A percentile compares a stretch with the other conserved stretches of the same genome.
Conservation (phyloP, 169 alveolate genomes). For the Plasmodium inui region DNA sequence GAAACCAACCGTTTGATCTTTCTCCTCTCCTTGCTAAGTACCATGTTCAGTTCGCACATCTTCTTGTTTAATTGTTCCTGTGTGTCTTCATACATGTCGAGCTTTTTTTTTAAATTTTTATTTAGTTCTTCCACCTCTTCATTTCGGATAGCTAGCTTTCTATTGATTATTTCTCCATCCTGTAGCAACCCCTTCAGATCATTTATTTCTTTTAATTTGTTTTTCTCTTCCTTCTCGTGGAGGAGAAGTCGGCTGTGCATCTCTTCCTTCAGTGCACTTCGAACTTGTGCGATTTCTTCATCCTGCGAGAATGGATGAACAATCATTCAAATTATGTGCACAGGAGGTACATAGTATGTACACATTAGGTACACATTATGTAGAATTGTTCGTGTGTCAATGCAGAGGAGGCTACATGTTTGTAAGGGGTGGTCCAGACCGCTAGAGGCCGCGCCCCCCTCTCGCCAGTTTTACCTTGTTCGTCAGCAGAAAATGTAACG, state of each 20-base stretch:
- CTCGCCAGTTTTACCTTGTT: conserved; percentile 33
- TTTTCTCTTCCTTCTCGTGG: conserved; percentile 29
- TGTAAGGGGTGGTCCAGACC: background rate
- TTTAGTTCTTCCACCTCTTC: conserved; percentile 19
- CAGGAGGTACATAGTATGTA: background rate
- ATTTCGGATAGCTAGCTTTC: background rate
- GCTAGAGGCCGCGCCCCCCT: background rate
- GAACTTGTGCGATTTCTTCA: conserved; percentile 32
- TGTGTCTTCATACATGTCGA: background rate
- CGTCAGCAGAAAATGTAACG: conserved; percentile 56
- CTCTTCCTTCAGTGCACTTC: background rate
- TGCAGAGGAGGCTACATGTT: background rate
- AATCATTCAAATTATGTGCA: background rate
- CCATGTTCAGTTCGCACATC: conserved; percentile 19
- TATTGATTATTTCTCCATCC: background rate
- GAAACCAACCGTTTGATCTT: conserved; percentile 29
- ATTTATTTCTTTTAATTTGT: conserved; percentile 22
- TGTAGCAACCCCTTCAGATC: conserved; percentile 28
- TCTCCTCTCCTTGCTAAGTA: conserved; percentile 41
- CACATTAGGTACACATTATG: background rate
- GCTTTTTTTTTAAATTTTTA: conserved; percentile 34
- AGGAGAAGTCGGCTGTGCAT: background rate
- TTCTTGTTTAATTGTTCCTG: conserved; percentile 20
- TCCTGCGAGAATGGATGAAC: conserved; percentile 13
- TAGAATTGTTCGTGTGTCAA: background rate